Evolutionary conservation across 2,329 filamentous ascomycete species (phyloP).

Genomic region (Annulohypoxylon truncatum): DNA sequence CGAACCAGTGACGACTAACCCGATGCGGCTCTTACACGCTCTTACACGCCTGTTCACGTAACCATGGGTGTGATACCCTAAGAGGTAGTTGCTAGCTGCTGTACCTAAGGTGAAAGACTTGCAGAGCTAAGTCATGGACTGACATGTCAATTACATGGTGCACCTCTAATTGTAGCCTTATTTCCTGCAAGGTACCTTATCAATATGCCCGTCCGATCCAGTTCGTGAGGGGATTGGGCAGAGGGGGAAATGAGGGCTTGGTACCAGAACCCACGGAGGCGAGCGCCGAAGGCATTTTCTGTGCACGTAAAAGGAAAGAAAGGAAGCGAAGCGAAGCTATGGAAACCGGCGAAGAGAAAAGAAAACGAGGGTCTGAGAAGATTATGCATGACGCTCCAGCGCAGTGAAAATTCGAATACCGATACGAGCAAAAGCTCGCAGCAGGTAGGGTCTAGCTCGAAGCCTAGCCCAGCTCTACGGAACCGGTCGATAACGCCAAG

Average conservation of each 20-base stretch:
- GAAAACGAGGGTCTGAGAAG: conserved; percentile 10
- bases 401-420: conserved; percentile 17
- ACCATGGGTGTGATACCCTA: background rate
- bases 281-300: conserved; percentile 15
- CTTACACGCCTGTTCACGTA: background rate
- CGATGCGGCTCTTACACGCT: conserved; percentile 18
- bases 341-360: conserved; percentile 31
- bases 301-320: conserved; percentile 3
- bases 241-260: conserved; percentile 12
- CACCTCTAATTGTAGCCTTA: conserved; percentile 31
- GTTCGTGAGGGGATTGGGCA: conserved; percentile 29
- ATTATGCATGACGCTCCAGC: conserved; percentile 31
- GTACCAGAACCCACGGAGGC: conserved; percentile 17
- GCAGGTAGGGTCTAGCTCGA: conserved; percentile 23
- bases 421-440: conserved; percentile 34
- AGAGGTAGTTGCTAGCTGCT: background rate
- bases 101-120: conserved; percentile 11
- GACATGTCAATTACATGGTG: conserved; percentile 14
- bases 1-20: conserved; percentile 20
- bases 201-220: conserved; percentile 15
- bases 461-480: conserved; percentile 25
- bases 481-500: conserved; percentile 19
- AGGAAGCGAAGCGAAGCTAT: conserved; percentile 25
- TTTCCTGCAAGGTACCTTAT: conserved; percentile 42
- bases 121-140: conserved; percentile 7